A percentile compares a stretch with the other conserved stretches of the same genome.
Conservation (phyloP, 495 filamentous ascomycete species). For the Penicillium tannophilum region DNA sequence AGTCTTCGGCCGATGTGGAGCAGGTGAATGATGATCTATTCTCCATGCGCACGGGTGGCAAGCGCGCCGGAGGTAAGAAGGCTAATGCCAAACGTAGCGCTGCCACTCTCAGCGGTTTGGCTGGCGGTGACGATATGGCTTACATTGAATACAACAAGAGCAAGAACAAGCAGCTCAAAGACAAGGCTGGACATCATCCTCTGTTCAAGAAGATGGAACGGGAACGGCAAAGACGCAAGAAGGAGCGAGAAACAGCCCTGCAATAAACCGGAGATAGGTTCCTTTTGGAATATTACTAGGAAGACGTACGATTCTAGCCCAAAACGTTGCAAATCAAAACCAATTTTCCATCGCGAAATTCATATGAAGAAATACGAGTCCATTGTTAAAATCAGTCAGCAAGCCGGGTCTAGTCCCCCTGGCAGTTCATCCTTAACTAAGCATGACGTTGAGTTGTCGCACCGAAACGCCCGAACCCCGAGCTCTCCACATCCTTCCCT, state of each 20-base stretch:
- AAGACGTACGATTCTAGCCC: not conserved
- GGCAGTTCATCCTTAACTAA: not conserved
- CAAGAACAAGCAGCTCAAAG: constrained; percentile 79
- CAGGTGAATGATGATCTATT: constrained; percentile 85
- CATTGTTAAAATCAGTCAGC: constrained; percentile 15
- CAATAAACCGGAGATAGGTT: not conserved
- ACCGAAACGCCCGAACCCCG: constrained; percentile 18
- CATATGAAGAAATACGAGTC: too few relatives aligned
- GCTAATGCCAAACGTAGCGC: constrained; percentile 71
- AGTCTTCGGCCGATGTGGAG: constrained; percentile 75
- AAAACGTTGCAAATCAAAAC: not conserved
- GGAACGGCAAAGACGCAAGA: constrained; percentile 67
- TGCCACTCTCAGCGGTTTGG: constrained; percentile 80
- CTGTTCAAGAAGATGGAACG: constrained; percentile 83
- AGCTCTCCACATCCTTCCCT: constrained; percentile 14
- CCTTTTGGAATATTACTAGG: not conserved
- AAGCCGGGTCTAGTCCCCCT: constrained; percentile 16
- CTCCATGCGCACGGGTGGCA: constrained; percentile 53
- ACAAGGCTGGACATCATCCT: constrained; percentile 59
- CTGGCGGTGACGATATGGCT: constrained; percentile 93
- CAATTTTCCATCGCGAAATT: too few relatives aligned
- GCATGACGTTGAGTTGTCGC: constrained; percentile 24
- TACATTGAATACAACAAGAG: constrained; percentile 86
- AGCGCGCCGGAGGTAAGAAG: constrained; percentile 42
- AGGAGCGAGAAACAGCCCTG: constrained; percentile 40